These are phyloP conservation scores for Lagerstroemia speciosa DNA, from an alignment of 345 rosid species.

Conservation along the genomic window DNA sequence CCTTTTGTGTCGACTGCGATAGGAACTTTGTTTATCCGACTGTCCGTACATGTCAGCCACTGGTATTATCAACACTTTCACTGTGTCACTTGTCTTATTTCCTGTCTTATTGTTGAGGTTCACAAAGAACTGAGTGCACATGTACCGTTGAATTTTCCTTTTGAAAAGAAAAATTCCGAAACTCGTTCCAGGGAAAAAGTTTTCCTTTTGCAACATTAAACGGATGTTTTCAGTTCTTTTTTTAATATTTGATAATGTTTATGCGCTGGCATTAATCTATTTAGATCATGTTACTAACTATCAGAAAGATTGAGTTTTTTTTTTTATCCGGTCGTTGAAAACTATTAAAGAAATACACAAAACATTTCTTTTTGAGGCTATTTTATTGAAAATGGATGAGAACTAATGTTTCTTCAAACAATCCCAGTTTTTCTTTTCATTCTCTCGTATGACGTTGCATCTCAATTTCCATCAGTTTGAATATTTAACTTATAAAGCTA, in stretches of 20 bases:
- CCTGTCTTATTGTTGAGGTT: not conserved
- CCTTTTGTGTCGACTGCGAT: not conserved
- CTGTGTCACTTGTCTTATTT: not conserved
- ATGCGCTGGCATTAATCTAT: too few species aligned
- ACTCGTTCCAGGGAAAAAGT: too few species aligned
- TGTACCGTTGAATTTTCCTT: too few species aligned
- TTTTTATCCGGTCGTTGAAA: not conserved
- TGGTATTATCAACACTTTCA: not conserved
- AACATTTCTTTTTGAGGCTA: not conserved
- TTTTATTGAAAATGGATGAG: not conserved
- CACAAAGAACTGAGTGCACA: too few species aligned
- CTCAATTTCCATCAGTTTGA: not conserved
- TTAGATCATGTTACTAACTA: too few species aligned
- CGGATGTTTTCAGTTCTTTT: too few species aligned
- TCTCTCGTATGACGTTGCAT: not conserved
- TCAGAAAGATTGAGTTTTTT: too few species aligned
- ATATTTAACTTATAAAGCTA: too few species aligned
- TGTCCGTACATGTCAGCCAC: not conserved
- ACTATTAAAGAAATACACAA: not conserved
- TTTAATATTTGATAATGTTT: too few species aligned
- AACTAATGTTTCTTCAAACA: not conserved
- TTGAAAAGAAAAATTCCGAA: not conserved
- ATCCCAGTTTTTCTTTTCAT: not conserved
- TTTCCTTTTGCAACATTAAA: too few species aligned
- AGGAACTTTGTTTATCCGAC: not conserved